Evolutionary conservation across 768 basidiomycete species (phyloP).

Genomic region (Boletellus sp.): DNA sequence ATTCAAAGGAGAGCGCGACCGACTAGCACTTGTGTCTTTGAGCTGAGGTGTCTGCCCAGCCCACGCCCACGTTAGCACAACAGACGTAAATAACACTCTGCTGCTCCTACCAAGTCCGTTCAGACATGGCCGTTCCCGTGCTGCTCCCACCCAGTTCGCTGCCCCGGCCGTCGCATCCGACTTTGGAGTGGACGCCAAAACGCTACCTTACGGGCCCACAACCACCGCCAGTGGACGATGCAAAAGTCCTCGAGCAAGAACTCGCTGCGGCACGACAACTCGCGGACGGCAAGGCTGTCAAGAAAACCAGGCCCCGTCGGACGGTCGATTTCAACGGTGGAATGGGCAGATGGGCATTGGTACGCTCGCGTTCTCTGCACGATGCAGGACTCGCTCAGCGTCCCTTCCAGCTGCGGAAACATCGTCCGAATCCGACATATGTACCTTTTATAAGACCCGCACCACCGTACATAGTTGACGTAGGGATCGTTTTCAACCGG

Average conservation of each 20-base stretch:
- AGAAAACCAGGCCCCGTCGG: slow-evolving; percentile 88
- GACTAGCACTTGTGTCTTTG: slow-evolving; percentile 62
- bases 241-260: slow-evolving; percentile 73
- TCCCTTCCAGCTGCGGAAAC: slow-evolving; percentile 58
- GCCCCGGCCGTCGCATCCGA: slow-evolving; percentile 36
- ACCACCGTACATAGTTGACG: slow-evolving; percentile 87
- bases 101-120: not conserved
- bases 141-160: slow-evolving; percentile 49
- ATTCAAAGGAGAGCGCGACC: slow-evolving; percentile 41
- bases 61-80: not conserved
- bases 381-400: not conserved
- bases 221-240: slow-evolving; percentile 77
- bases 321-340: slow-evolving; percentile 95
- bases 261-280: slow-evolving; percentile 67
- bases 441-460: slow-evolving; percentile 76
- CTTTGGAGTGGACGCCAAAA: slow-evolving; percentile 73
- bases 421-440: slow-evolving; percentile 76
- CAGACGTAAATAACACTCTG: not conserved
- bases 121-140: slow-evolving; percentile 41
- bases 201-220: slow-evolving; percentile 63
- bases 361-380: slow-evolving; percentile 36
- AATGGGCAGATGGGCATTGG: slow-evolving; percentile 81
- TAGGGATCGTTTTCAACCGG: slow-evolving; percentile 38
- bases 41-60: slow-evolving; percentile 41
- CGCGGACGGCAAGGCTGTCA: slow-evolving; percentile 77